Base-by-base conservation (phyloP, 139 green algal genomes). In the Haematococcus sp. region DNA sequence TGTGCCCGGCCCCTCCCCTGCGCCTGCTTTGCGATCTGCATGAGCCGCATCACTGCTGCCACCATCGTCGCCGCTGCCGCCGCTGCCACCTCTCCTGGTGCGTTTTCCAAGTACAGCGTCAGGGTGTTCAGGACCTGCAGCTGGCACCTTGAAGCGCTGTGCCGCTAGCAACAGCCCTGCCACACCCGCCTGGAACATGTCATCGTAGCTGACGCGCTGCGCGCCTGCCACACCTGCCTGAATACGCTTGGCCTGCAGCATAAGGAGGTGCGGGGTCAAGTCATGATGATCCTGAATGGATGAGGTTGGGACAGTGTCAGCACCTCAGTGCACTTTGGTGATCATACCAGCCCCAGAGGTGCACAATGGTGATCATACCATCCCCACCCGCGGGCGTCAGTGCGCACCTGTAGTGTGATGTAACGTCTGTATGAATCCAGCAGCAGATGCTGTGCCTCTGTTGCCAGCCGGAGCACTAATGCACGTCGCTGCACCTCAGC, bases 231-330 rank as follows among this genome's bases (percentile, higher is more conserved):
- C 58, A 71, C 40, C 16, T 35, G 71, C 58, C 71, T 77, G 60
- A 52, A 77, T 1, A 52, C n/a, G 71, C 67, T 59, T 34, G 15
- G 67, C 59, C 71, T 77, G 51, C n/a, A 63, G 40, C 16, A 27
- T 55, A 27, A 16, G 66, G 11, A 43, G 44, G 34, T 11, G 64
- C n/a, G n/a, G n/a, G n/a, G n/a, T n/a, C n/a, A n/a, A n/a, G n/a
- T n/a, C n/a, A n/a, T n/a, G n/a, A n/a, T n/a, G n/a, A n/a, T n/a
- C n/a, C n/a, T n/a, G n/a, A n/a, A n/a, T n/a, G n/a, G n/a, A n/a
- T n/a, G n/a, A n/a, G n/a, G n/a, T n/a, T n/a, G n/a, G n/a, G n/a
- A n/a, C n/a, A n/a, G n/a, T n/a, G n/a, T n/a, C n/a, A n/a, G n/a
- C n/a, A n/a, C n/a, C n/a, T n/a, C n/a, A n/a, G n/a, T n/a, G n/a